Base-by-base conservation (phyloP, 1,139 yeast species). In the Saccharomyces hybrid region DNA sequence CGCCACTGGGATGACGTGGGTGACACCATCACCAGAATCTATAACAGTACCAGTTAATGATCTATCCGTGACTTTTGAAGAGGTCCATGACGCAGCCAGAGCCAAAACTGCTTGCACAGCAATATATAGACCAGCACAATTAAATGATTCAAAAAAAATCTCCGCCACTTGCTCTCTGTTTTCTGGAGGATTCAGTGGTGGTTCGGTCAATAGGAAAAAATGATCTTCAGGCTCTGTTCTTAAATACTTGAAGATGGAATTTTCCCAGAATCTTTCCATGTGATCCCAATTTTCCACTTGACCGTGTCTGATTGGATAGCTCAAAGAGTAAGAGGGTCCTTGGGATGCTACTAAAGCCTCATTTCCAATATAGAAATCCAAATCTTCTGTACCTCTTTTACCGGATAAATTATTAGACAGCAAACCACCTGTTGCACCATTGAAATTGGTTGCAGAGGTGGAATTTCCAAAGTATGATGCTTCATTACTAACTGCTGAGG, bases 251-350 rank as follows among this genome's bases (percentile, higher is more conserved):
- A 93, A 93, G 67, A 93, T 91, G 48, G 97, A 88, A 67, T 88
- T 88, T 70, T 93, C 98, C 99, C 99, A 93, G 73, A 90, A 91
- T 69, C 99, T 80, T 73, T 93, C 99, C 99, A 93, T 93, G 70
- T 93, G 97, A 74, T 95, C 99, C 99, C 99, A 93, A 70, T 93
- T 90, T 72, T 93, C 99, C 61, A 93, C 86, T 75, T 93, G 99
- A 25, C 99, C 99, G 68, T 93, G 99, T 71, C 88, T 86, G 60
- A 93, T 89, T 16, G 99, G 99, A 67, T 93, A 93, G 59, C 83
- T 82, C 59, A 95, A 77, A 48, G 93, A 87, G 72, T 93, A 95
- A 52, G 89, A 86, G 61, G 96, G 90, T 3, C 97, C 96, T 68
- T 82, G 86, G 14, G 97, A 86, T 13, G 97, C 96, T 52, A 80